Base-by-base conservation (phyloP, 2,329 filamentous ascomycete genomes). In the Fusarium beomiforme region DNA sequence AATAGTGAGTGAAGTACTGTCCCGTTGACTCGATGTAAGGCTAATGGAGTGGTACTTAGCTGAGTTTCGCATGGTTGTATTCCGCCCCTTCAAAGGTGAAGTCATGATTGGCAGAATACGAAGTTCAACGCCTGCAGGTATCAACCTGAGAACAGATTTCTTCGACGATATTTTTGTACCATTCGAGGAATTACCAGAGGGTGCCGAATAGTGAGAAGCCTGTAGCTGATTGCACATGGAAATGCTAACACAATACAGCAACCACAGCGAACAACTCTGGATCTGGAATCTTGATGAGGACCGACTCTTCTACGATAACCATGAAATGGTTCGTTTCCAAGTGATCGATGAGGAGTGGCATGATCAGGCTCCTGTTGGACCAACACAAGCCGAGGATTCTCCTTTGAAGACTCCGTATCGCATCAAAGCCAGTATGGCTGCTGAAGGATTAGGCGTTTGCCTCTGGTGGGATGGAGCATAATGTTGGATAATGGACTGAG, bases 31-130 rank as follows among this genome's bases (percentile, higher is more conserved):
- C 24, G 21, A 6, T 31, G 23, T 2, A 44, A 23, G 31, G 17
- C 67, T 75, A 61, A 76, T 12, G 21, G n/a, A 59, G 23, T 12
- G 24, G 10, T 13, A 26, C 5, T 5, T 24, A 39, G 95, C 97
- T 53, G 94, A 97, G 79, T 99, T 98, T 78, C 92, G 94, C 24
- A 86, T 99, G 78, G 87, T 98, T 21, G 94, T 99, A 33, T 99
- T 98, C 81, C 91, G 96, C 26, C 96, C 96, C 0, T 98, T 98
- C 85, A 97, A 97, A 79, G 93, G 94, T 50, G 96, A 99, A 80
- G 93, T 98, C 65, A 87, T 99, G 76, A 86, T 93, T 46, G 96
- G 93, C 19, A 91, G 90, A 71, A 98, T 99, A 80, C 91, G 91
- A 70, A 91, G 90, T 71, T 91, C 91, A 37, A 91, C 88, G 2